Conservation (phyloP, 768 basidiomycete species). For the Termitomyces sp. region DNA sequence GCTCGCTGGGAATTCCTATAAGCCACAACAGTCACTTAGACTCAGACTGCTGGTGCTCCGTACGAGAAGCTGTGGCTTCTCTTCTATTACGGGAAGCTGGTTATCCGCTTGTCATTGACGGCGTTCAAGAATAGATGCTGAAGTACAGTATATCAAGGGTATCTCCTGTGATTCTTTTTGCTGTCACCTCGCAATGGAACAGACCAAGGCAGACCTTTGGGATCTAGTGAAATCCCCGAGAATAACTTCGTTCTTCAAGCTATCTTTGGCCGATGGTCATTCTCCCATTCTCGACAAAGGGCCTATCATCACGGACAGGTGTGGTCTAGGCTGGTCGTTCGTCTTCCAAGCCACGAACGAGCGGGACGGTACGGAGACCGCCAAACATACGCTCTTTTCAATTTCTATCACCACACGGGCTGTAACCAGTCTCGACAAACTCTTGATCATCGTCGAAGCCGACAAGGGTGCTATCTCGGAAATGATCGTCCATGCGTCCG, state of each 20-base stretch:
- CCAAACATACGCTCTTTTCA: not conserved
- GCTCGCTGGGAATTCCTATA: no score
- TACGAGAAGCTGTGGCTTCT: conserved; percentile 1
- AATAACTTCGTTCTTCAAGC: not conserved
- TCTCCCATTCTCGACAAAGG: not conserved
- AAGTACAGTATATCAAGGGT: not conserved
- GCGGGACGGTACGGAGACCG: not conserved
- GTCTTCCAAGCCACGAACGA: not conserved
- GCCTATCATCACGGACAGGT: not conserved
- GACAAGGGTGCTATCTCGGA: not conserved
- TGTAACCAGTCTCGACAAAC: not conserved
- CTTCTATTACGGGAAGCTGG: not conserved
- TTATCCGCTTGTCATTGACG: not conserved
- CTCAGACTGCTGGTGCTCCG: not conserved
- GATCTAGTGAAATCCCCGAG: not conserved
- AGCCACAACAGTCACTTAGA: not conserved
- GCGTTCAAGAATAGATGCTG: not conserved
- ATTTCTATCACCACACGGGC: conserved; percentile 1
- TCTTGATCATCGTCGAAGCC: not conserved
- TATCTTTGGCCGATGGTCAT: conserved; percentile 1
- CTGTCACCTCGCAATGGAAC: not conserved
- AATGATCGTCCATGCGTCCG: not conserved
- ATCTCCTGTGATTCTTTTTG: not conserved
- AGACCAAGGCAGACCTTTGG: not conserved
- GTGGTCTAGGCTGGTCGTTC: conserved; percentile 11